These are phyloP conservation scores for Agrocybe praecox DNA, from an alignment of 768 basidiomycete species.

Conservation along the genomic window DNA sequence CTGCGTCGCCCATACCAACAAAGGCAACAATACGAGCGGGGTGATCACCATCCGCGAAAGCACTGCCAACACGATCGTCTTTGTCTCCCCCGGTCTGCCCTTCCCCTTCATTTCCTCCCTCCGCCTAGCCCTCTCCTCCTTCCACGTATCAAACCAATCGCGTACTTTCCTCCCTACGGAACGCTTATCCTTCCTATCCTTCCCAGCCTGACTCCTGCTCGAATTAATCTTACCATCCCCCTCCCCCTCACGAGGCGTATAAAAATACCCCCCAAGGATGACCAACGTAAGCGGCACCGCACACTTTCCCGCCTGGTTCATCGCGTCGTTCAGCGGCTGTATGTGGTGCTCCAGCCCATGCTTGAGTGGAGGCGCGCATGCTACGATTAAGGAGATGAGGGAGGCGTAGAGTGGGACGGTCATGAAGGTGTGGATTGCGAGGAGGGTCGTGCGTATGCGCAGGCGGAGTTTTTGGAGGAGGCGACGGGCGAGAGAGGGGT, in stretches of 20 bases:
- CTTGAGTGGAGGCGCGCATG: conserved; percentile 54
- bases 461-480: too few species aligned
- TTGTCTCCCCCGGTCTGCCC: conserved; percentile 64
- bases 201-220: too few species aligned
- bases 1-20: conserved; percentile 65
- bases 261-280: conserved; percentile 93
- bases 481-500: too few species aligned
- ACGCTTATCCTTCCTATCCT: not conserved
- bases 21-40: conserved; percentile 75
- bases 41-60: conserved; percentile 85
- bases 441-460: too few species aligned
- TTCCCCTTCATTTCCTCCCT: not conserved
- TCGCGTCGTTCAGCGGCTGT: conserved; percentile 66
- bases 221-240: too few species aligned
- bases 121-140: not conserved
- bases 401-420: conserved; percentile 5
- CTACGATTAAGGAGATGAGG: conserved; percentile 1
- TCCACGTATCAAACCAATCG: not conserved
- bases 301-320: conserved; percentile 70
- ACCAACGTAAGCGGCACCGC: conserved; percentile 89
- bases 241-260: too few species aligned
- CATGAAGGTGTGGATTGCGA: conserved; percentile 1
- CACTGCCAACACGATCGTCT: conserved; percentile 82
- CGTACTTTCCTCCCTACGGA: not conserved
- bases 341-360: conserved; percentile 64